These are phyloP conservation scores for Hypoxylon intermedium DNA, from an alignment of 495 filamentous ascomycete species.

Conservation along the genomic window DNA sequence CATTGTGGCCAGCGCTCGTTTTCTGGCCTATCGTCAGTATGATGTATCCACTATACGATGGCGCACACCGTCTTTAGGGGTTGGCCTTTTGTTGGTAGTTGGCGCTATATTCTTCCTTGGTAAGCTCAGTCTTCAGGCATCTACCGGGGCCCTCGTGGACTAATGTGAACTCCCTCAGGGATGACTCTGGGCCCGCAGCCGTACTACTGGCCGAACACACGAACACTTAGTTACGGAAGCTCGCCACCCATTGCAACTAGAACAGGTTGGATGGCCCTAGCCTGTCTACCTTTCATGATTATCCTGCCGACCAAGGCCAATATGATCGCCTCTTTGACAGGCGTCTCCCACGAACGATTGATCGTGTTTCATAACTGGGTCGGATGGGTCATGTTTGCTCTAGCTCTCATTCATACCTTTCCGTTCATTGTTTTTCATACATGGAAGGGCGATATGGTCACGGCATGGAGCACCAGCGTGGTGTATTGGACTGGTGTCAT, in stretches of 20 bases:
- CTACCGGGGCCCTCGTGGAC: neutral
- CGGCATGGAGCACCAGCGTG: conserved; percentile 52
- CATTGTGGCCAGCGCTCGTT: conserved; percentile 22
- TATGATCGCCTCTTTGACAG: conserved; percentile 59
- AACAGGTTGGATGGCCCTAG: conserved; percentile 60
- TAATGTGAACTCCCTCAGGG: conserved; percentile 34
- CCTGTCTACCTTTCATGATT: conserved; percentile 60
- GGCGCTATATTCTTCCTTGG: conserved; percentile 58
- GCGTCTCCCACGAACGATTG: conserved; percentile 63
- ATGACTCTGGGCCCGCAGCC: conserved; percentile 60
- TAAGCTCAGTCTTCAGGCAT: conserved; percentile 30
- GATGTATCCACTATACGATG: conserved; percentile 44
- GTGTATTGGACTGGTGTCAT: conserved; percentile 65
- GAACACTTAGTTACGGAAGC: conserved; percentile 51
- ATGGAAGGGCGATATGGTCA: conserved; percentile 56
- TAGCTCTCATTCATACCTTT: conserved; percentile 63
- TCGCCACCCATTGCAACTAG: conserved; percentile 61
- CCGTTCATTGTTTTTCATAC: conserved; percentile 64
- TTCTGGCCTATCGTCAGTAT: conserved; percentile 52
- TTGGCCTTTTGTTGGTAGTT: conserved; percentile 47
- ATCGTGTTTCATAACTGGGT: conserved; percentile 64
- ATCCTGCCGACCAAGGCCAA: conserved; percentile 47
- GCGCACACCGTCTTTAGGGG: conserved; percentile 54
- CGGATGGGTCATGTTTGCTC: conserved; percentile 60
- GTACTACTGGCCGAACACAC: conserved; percentile 64